Evolutionary conservation across 139 green algal species (phyloP).

Genomic region (Chlamydomonas schloesseri): DNA sequence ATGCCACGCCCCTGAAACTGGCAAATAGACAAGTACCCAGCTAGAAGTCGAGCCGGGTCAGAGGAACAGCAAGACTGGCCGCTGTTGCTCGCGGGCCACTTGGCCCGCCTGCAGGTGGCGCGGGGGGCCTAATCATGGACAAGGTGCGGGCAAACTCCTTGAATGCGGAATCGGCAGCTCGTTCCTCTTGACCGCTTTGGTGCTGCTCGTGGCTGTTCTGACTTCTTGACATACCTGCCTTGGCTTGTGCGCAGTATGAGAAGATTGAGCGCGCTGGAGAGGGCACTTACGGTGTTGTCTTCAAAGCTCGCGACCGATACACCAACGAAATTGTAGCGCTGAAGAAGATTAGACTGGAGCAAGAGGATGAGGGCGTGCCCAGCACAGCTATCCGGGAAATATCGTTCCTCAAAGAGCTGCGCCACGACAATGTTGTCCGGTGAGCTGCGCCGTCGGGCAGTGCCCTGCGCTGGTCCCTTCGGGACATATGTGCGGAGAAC

Average conservation of each 20-base stretch:
- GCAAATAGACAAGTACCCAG: no score
- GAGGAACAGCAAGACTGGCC: constrained; percentile 10
- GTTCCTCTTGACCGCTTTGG: background rate
- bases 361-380: constrained; percentile 88
- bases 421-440: constrained; percentile 67
- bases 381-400: constrained; percentile 90
- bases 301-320: constrained; percentile 86
- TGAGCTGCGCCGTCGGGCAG: background rate
- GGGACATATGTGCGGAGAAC: no score
- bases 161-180: background rate
- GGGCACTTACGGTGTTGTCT: constrained; percentile 98
- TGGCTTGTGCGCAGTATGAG: constrained; percentile 79
- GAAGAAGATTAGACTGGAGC: constrained; percentile 95
- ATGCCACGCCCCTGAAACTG: no score
- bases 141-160: background rate
- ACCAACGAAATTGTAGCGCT: constrained; percentile 86
- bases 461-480: no score
- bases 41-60: background rate
- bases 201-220: background rate
- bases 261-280: constrained; percentile 94
- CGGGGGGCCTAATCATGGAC: constrained; percentile 2
- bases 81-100: background rate
- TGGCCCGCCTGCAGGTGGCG: background rate
- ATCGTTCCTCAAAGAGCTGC: constrained; percentile 88
- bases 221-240: no score